Conservation (phyloP, 2,329 filamentous ascomycete species). For the Alternaria sp. region DNA sequence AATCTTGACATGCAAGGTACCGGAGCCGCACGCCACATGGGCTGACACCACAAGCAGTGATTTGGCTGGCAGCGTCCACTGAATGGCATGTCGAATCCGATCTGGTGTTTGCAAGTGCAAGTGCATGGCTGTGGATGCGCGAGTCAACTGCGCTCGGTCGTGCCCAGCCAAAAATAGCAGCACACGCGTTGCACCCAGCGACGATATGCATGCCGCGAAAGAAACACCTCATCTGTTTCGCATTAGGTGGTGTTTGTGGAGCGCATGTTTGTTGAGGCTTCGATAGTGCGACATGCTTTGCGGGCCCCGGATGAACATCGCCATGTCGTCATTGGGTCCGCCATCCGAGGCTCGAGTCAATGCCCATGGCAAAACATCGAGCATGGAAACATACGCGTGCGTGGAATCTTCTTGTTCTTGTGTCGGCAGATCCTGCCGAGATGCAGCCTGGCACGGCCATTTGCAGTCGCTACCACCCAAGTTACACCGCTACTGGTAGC, state of each 20-base stretch:
- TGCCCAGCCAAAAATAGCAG: neutral
- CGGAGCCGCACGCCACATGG: slow-evolving; percentile 30
- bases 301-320: slow-evolving; percentile 1
- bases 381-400: slow-evolving; percentile 5
- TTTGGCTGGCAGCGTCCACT: neutral
- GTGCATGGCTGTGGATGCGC: neutral
- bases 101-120: neutral
- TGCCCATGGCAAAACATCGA: neutral
- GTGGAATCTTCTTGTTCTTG: neutral
- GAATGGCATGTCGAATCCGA: neutral
- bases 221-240: slow-evolving; percentile 9
- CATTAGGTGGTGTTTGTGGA: slow-evolving; percentile 5
- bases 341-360: neutral
- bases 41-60: slow-evolving; percentile 1
- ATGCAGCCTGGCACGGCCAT: neutral
- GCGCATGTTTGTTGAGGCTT: slow-evolving; percentile 10
- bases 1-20: slow-evolving; percentile 10
- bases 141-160: neutral
- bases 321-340: slow-evolving; percentile 11
- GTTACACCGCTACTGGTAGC: neutral
- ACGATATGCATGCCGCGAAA: slow-evolving; percentile 1
- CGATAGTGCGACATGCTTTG: slow-evolving; percentile 7
- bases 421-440: neutral
- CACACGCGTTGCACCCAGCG: slow-evolving; percentile 3
- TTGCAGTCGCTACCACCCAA: slow-evolving; percentile 1